phyloP scores from a whole-genome alignment of 805 yeast genomes.

The Wickerhamiella parazyma region DNA sequence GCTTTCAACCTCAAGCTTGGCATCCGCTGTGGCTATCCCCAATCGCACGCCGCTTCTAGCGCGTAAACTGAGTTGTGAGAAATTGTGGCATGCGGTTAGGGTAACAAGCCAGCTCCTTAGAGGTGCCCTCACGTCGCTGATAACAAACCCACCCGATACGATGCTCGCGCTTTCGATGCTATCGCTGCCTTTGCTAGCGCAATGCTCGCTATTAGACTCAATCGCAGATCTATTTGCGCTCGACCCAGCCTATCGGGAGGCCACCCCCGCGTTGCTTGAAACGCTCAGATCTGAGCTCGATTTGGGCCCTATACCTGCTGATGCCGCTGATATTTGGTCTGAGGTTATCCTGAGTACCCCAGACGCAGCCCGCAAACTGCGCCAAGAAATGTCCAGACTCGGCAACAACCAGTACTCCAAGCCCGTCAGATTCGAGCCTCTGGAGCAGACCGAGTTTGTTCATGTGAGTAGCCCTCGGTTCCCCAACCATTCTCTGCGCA shows the following conservation, averaged over 20 bases:
- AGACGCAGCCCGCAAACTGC: not conserved
- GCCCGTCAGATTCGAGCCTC: not conserved
- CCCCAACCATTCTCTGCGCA: slow-evolving; percentile 42
- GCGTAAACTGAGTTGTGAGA: no score
- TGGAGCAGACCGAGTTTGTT: not conserved
- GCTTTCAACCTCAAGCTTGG: no score
- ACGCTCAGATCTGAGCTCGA: not conserved
- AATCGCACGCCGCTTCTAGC: no score
- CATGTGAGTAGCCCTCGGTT: slow-evolving; percentile 14
- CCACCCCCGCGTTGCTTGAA: not conserved
- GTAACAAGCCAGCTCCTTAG: not conserved
- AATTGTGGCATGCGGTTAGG: not conserved
- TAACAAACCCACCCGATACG: not conserved
- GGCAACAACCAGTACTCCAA: no score
- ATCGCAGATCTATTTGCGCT: not conserved
- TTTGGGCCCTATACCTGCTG: not conserved
- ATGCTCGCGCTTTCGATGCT: not conserved
- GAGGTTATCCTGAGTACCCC: not conserved
- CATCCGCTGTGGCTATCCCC: no score
- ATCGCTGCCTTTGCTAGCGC: not conserved
- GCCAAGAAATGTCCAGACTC: not conserved
- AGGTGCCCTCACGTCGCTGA: not conserved
- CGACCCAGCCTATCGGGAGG: not conserved
- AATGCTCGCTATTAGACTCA: not conserved
- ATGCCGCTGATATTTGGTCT: not conserved